Conservation (phyloP, 192 early-diverging fungal genomes). For the Coemansia umbellata region DNA sequence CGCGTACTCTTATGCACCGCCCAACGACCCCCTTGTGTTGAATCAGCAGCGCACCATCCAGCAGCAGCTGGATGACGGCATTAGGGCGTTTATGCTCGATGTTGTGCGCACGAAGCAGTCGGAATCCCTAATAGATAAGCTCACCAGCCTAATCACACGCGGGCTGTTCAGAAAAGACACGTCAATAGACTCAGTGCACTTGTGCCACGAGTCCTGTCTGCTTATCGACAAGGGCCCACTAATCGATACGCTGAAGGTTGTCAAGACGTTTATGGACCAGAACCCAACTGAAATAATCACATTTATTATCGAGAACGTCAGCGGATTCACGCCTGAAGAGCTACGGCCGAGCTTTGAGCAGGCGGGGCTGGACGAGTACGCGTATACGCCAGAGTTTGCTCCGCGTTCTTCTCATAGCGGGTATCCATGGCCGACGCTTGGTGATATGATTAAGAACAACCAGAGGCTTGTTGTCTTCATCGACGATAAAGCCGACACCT, state of each 20-base stretch:
- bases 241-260: slow-evolving; percentile 47
- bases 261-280: slow-evolving; percentile 57
- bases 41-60: slow-evolving; percentile 63
- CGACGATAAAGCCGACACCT: slow-evolving; percentile 59
- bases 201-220: slow-evolving; percentile 68
- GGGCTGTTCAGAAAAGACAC: neutral
- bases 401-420: slow-evolving; percentile 5
- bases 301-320: slow-evolving; percentile 69
- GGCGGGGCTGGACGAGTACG: slow-evolving; percentile 48
- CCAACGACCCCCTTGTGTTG: slow-evolving; percentile 32
- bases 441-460: slow-evolving; percentile 56
- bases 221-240: slow-evolving; percentile 63
- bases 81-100: slow-evolving; percentile 72
- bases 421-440: slow-evolving; percentile 67
- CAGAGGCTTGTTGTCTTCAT: slow-evolving; percentile 67
- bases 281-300: slow-evolving; percentile 75
- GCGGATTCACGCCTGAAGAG: slow-evolving; percentile 43
- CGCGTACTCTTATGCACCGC: slow-evolving; percentile 56
- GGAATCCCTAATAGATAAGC: neutral
- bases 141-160: neutral
- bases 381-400: slow-evolving; percentile 46
- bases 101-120: slow-evolving; percentile 18
- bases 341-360: slow-evolving; percentile 54
- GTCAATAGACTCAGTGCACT: slow-evolving; percentile 32
- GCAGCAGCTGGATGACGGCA: slow-evolving; percentile 69